Evolutionary conservation across 345 rosid species (phyloP).

Genomic region (Pugionium dolabratum): DNA sequence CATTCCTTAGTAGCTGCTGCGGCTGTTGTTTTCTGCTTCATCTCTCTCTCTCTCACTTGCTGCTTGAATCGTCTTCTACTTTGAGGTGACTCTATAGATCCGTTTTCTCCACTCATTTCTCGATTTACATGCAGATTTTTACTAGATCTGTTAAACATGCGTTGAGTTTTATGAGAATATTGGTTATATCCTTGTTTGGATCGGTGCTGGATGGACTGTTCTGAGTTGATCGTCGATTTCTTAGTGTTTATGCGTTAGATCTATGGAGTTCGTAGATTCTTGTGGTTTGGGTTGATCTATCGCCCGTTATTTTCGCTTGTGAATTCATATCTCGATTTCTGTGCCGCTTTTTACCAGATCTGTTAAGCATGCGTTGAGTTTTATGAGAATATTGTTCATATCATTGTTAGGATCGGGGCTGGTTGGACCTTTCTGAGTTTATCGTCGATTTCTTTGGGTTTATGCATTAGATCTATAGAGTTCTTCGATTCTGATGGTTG

Average conservation of each 20-base stretch:
- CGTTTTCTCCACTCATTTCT: too few species aligned
- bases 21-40: conserved; percentile 30
- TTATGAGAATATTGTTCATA: conserved; percentile 5
- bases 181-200: conserved; percentile 13
- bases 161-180: conserved; percentile 4
- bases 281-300: neutral
- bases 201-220: conserved; percentile 6
- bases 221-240: conserved; percentile 21
- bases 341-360: conserved; percentile 22
- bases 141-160: conserved; percentile 33
- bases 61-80: conserved; percentile 29
- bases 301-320: neutral
- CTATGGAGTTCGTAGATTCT: conserved; percentile 16
- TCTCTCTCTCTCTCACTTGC: conserved; percentile 4
- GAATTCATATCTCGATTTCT: neutral
- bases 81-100: conserved; percentile 36
- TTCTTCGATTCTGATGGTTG: neutral
- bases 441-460: conserved; percentile 16
- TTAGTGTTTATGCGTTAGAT: conserved; percentile 23
- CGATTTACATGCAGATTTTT: neutral
- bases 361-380: conserved; percentile 22
- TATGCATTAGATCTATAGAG: conserved; percentile 28
- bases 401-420: neutral
- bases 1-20: conserved; percentile 35
- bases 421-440: conserved; percentile 19